Percentiles rank a stretch among this genome's conserved stretches.
Evolutionary conservation across 176 grass and related monocot species (phyloP).

Genomic region (Echinochloa phyllopogon): DNA sequence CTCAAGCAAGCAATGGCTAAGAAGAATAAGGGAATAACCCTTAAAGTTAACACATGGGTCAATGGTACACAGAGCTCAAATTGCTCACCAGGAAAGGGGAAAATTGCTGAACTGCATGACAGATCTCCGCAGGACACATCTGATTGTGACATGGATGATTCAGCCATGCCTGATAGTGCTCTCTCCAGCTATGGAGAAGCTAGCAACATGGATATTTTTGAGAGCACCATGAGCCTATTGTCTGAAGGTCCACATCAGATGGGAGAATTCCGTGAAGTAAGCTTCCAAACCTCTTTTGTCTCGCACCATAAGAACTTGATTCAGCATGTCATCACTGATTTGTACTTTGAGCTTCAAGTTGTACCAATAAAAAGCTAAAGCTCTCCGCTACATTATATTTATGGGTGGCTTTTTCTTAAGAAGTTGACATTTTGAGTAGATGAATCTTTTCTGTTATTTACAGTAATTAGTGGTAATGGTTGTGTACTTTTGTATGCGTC

Average conservation of each 20-base stretch:
- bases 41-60: slow-evolving; percentile 45
- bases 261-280: slow-evolving; percentile 71
- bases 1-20: slow-evolving; percentile 61
- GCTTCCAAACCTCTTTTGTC: slow-evolving; percentile 13
- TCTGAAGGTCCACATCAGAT: slow-evolving; percentile 74
- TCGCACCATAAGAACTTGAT: slow-evolving; percentile 29
- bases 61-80: slow-evolving; percentile 64
- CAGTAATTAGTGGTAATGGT: background rate
- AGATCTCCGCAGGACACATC: slow-evolving; percentile 52
- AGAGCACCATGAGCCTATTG: slow-evolving; percentile 70
- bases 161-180: slow-evolving; percentile 73
- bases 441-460: slow-evolving; percentile 6
- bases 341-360: slow-evolving; percentile 35
- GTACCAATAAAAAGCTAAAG: slow-evolving; percentile 10
- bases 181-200: slow-evolving; percentile 89
- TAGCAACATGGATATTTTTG: slow-evolving; percentile 82
- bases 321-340: slow-evolving; percentile 1
- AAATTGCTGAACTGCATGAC: slow-evolving; percentile 39
- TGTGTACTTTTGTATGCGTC: slow-evolving; percentile 2
- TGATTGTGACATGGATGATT: slow-evolving; percentile 76
- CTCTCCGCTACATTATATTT: slow-evolving; percentile 5
- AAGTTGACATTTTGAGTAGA: slow-evolving; percentile 30
- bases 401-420: background rate
- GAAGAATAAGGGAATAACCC: slow-evolving; percentile 50
- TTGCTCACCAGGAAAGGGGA: slow-evolving; percentile 67